Evolutionary conservation across 1,284 basidiomycete species (phyloP), one percentile per base, ranked within the genome.

Genomic region (Schizophyllum commune): DNA sequence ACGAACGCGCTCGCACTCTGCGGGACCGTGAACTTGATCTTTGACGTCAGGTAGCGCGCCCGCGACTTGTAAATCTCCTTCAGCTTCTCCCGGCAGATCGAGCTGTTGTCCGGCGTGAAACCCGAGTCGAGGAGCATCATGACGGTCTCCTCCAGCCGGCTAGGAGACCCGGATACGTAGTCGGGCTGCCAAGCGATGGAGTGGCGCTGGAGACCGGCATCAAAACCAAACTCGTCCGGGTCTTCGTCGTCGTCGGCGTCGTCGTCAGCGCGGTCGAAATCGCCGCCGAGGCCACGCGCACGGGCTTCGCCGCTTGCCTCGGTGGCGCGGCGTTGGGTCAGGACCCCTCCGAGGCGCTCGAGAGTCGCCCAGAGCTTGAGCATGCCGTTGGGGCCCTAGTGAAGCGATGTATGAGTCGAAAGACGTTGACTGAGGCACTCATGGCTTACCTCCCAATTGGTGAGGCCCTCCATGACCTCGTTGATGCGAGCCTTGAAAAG

Each of bases 1-100:
- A 75, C 71, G 63, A 77, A 75, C 0, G 73, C 78, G n/a, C 70
- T 68, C 19, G 73, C 76, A 1, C 75, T 77, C 68, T 73, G 73
- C 1, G 66, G 68, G 0, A 78, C 68, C 3, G 64, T 67, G 21
- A 75, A 70, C 22, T 68, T 66, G 60, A 68, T 75, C 32, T 69
- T 68, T 7, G 60, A 59, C 0, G 66, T 55, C 15, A 67, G 68
- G 1, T 62, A 63, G 32, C 68, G 71, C 4, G 77, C 66, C 1
- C 68, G 67, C 33, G 68, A 72, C 60, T 67, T 70, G 4, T 72
- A 67, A 1, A 79, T 67, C n/a, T 70, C 63, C 53, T 68, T 64
- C 19, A 79, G 64, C 66, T 77, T 79, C 32, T 66, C 69, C 20
- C 69, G 62, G 8, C 80, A 66, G n/a, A 77, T 69, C 0, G 69